Evolutionary conservation across 352 stramenopile species (phyloP).

Genomic region (Pythium volutum): DNA sequence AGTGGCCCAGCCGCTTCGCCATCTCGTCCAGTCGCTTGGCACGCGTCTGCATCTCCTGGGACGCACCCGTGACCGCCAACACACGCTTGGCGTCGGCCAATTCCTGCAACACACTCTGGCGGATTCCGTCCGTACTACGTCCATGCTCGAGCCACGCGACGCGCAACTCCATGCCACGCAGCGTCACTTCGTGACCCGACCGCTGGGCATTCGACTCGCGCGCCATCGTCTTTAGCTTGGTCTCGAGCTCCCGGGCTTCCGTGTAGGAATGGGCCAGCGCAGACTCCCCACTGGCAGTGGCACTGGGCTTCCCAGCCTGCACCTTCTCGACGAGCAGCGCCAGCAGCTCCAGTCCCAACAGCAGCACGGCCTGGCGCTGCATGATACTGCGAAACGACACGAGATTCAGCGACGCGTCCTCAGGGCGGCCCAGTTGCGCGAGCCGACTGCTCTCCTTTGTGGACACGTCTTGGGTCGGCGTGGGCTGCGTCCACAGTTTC

Average conservation of each 20-base stretch:
- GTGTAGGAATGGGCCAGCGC: not conserved
- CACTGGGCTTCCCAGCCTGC: not conserved
- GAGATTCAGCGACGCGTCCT: slow-evolving; percentile 7
- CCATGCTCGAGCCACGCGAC: slow-evolving; percentile 2
- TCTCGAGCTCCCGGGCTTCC: not conserved
- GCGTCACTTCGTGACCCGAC: not conserved
- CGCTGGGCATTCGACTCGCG: slow-evolving; percentile 2
- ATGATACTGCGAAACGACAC: slow-evolving; percentile 20
- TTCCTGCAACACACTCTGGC: not conserved
- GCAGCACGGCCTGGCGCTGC: slow-evolving; percentile 27
- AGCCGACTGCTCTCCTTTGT: slow-evolving; percentile 12
- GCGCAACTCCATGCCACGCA: slow-evolving; percentile 9
- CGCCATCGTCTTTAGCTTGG: not conserved
- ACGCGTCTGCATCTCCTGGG: not conserved
- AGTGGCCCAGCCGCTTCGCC: slow-evolving; percentile 10
- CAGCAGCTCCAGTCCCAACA: slow-evolving; percentile 13
- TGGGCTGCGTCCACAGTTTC: not conserved
- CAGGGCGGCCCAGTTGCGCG: not conserved
- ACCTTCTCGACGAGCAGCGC: slow-evolving; percentile 14
- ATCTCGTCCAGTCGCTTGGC: not conserved
- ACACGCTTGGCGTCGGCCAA: not conserved
- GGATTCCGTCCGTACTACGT: not conserved
- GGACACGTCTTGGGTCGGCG: slow-evolving; percentile 8
- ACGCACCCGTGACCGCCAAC: not conserved
- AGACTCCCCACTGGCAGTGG: not conserved